Conservation (phyloP, 257 asterid species). For the Coffea eugenioides region DNA sequence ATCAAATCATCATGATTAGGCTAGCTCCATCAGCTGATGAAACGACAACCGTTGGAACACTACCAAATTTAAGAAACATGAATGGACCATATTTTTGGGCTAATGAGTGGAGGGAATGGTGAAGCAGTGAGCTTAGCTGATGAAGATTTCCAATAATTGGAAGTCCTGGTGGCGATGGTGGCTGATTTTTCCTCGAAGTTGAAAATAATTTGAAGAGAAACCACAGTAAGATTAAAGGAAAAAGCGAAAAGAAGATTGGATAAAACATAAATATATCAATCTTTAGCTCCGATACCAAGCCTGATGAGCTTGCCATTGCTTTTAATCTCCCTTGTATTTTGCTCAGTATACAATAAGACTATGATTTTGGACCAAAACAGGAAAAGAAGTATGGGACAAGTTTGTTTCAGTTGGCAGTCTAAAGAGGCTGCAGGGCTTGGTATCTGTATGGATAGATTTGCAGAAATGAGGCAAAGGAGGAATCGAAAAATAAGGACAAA, state of each 20-base stretch:
- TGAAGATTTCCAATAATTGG: slow-evolving; percentile 63
- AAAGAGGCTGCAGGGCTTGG: too few species aligned
- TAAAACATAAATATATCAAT: neutral
- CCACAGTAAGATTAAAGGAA: slow-evolving; percentile 9
- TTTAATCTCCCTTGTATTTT: neutral
- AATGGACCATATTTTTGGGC: slow-evolving; percentile 40
- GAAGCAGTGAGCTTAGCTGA: slow-evolving; percentile 36
- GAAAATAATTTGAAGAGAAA: slow-evolving; percentile 16
- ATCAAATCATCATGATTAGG: slow-evolving; percentile 49
- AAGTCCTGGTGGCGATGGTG: slow-evolving; percentile 51
- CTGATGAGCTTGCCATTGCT: neutral
- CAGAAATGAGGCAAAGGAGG: too few species aligned
- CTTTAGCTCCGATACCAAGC: neutral
- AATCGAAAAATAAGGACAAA: too few species aligned
- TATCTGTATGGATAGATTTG: too few species aligned
- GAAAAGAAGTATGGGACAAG: neutral
- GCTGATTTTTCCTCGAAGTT: slow-evolving; percentile 17
- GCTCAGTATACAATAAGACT: neutral
- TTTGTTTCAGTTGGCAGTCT: too few species aligned
- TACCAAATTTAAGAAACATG: slow-evolving; percentile 54
- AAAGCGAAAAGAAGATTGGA: slow-evolving; percentile 4
- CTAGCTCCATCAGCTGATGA: slow-evolving; percentile 52
- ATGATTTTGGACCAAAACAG: neutral
- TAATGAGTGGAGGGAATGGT: slow-evolving; percentile 39
- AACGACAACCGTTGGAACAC: slow-evolving; percentile 35